Evolutionary conservation across 208 protist species (phyloP).

Genomic region (Vickermania ingenoplastis): DNA sequence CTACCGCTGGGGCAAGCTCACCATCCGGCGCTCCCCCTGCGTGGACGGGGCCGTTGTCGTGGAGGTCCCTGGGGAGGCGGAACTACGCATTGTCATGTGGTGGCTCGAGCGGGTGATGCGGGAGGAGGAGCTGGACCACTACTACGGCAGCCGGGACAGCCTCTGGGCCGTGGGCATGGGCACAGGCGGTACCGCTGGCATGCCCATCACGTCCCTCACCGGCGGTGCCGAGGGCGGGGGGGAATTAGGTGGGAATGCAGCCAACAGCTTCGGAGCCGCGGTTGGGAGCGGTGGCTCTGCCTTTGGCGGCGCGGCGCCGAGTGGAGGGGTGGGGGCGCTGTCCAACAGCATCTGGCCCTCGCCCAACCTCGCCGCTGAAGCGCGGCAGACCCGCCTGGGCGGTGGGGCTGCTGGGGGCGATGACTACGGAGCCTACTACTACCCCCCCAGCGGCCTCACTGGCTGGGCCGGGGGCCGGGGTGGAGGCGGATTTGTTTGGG

Average conservation of each 20-base stretch:
- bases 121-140: conserved; percentile 3
- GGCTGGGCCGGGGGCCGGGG: not conserved
- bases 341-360: not conserved
- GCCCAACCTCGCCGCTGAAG: not conserved
- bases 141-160: not conserved
- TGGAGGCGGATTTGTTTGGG: not conserved
- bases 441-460: not conserved
- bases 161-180: not conserved
- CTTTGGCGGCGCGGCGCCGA: not conserved
- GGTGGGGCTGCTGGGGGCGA: not conserved
- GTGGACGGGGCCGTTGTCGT: not conserved
- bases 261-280: too few species aligned
- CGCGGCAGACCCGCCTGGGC: not conserved
- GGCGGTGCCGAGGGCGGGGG: not conserved
- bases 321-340: not conserved
- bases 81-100: conserved; percentile 1
- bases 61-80: not conserved
- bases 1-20: conserved; percentile 5
- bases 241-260: too few species aligned
- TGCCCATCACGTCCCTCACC: not conserved
- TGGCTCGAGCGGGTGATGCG: conserved; percentile 2
- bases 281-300: not conserved
- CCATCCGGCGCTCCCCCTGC: not conserved
- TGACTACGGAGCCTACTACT: not conserved
- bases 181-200: not conserved